Percentiles rank a stretch among this genome's conserved stretches.
These are phyloP conservation scores for Tetrahymena malaccensis DNA, from an alignment of 73 alveolate species.

Conservation along the genomic window DNA sequence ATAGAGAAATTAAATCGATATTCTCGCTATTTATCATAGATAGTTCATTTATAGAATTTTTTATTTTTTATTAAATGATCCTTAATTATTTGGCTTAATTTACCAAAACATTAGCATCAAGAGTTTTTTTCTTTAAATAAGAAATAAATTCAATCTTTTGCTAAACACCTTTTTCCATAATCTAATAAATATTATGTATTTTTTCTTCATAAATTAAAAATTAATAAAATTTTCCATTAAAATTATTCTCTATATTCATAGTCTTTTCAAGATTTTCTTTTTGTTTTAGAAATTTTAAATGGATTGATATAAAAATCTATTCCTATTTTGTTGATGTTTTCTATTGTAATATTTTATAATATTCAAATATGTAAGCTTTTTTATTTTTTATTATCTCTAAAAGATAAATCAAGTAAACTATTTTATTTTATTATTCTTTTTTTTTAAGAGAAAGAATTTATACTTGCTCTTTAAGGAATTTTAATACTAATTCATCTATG, in stretches of 20 bases:
- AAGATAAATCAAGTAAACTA: neutral
- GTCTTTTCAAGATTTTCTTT: neutral
- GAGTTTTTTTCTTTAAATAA: neutral
- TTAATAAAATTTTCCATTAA: neutral
- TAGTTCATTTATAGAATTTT: neutral
- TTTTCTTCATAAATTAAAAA: neutral
- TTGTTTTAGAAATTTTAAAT: neutral
- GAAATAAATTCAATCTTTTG: neutral
- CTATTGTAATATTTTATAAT: neutral
- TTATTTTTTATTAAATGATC: neutral
- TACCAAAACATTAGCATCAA: neutral
- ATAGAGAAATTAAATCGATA: neutral
- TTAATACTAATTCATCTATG: neutral
- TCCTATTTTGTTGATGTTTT: neutral
- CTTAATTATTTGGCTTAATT: neutral
- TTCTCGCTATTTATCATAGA: neutral
- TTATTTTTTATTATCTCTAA: neutral
- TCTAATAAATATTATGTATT: neutral
- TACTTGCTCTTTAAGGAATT: neutral
- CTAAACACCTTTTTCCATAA: neutral
- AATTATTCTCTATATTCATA: neutral
- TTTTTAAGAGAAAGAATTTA: neutral
- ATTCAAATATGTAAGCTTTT: neutral
- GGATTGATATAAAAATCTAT: neutral
- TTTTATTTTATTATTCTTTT: neutral